Evolutionary conservation across 2,329 filamentous ascomycete genomes (phyloP), one percentile per base, ranked within the genome.

Genomic region (Clonostachys rosea): DNA sequence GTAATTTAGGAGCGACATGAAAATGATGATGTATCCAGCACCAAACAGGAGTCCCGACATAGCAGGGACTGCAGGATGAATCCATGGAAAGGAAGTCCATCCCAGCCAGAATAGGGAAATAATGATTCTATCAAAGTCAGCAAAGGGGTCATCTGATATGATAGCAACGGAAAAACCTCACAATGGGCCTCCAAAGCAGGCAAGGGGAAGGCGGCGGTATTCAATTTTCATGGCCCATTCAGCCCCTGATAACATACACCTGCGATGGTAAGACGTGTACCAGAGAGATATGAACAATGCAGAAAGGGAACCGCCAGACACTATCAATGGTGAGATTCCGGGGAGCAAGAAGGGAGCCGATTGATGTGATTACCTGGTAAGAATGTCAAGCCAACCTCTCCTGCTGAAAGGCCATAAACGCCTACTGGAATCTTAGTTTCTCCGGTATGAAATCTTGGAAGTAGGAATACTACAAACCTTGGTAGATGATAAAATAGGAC

Each of bases 61-160:
- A 61, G 4, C 61, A 65, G 14, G 71, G 60, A 48, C 61, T 69
- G 41, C 68, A 65, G 5, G 75, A 54, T 49, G 1, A 60, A 55
- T 2, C 59, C 58, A 5, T 55, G 53, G 1, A 58, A 47, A 73
- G 44, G 78, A 75, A 1, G 79, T 79, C 78, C 79, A 82, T 1
- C 77, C 78, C 49, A 81, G 78, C 76, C 76, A 79, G 59, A 82
- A 79, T 6, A 82, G 64, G 13, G 76, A 74, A 40, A 79, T 59
- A 0, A 81, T 79, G 34, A 84, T 66, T 14, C 63, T 44, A 35
- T 36, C 48, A 44, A 24, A 4, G 24, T 30, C 24, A 30, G 24
- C 9, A 3, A 24, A 24, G 24, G 9, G 24, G 24, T 30, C 24
- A 30, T 30, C 24, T 30, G 9, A n/a, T 39, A 39, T 8, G 12